phyloP scores from a whole-genome alignment of 257 asterid genomes.

The Solanum verrucosum region DNA sequence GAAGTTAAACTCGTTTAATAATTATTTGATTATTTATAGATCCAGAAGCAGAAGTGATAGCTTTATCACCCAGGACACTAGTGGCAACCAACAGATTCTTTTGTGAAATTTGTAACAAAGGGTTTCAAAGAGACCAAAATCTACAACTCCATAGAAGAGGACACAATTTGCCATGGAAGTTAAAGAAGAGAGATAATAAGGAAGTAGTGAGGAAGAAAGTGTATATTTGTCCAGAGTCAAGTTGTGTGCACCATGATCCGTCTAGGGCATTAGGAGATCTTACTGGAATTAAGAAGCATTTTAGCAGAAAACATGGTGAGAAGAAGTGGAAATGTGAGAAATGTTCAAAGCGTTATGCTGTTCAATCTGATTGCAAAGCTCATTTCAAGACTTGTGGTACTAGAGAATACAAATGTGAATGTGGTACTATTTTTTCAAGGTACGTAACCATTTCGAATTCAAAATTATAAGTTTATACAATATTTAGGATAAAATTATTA shows the following conservation, averaged over 20 bases:
- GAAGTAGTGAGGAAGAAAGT: constrained; percentile 50
- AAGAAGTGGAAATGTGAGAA: constrained; percentile 91
- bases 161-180: constrained; percentile 92
- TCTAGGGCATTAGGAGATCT: constrained; percentile 91
- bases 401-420: constrained; percentile 85
- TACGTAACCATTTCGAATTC: background rate
- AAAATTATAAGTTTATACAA: background rate
- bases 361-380: constrained; percentile 91
- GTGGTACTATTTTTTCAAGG: constrained; percentile 96
- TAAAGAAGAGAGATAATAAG: constrained; percentile 62
- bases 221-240: constrained; percentile 75
- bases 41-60: constrained; percentile 89
- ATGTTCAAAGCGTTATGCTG: constrained; percentile 81
- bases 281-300: constrained; percentile 93
- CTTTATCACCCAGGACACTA: constrained; percentile 71
- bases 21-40: constrained; percentile 22
- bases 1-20: background rate
- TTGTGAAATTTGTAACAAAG: constrained; percentile 85
- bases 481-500: too few relatives aligned
- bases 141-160: constrained; percentile 93
- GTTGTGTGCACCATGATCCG: constrained; percentile 84
- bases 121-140: constrained; percentile 88
- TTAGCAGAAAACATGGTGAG: constrained; percentile 85
- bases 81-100: constrained; percentile 82
- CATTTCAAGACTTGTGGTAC: constrained; percentile 94